A percentile compares a stretch with the other conserved stretches of the same genome.
Evolutionary conservation across 306 rosid genomes (phyloP).

Genomic region (Dalbergia cultrata): DNA sequence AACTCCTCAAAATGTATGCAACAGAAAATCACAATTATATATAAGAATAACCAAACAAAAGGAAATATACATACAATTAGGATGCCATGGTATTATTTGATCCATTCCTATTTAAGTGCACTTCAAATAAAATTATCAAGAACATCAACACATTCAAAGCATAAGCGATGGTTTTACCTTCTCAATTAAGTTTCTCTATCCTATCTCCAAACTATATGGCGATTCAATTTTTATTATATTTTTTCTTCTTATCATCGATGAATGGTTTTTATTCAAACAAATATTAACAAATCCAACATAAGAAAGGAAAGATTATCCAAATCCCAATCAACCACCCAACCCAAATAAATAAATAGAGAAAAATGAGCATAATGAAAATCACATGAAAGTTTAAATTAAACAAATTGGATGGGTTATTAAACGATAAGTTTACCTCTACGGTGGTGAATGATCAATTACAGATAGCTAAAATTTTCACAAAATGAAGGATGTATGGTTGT

Average conservation of each 20-base stretch:
- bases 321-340: not conserved
- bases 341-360: not conserved
- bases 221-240: not conserved
- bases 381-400: not conserved
- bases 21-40: not conserved
- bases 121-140: not conserved
- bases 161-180: not conserved
- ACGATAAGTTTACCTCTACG: constrained; percentile 19
- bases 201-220: not conserved
- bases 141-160: not conserved
- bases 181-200: not conserved
- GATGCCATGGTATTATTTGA: not conserved
- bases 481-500: not conserved
- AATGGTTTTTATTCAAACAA: no score
- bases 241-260: not conserved
- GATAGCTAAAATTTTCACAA: not conserved
- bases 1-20: not conserved
- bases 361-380: not conserved
- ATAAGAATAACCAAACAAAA: not conserved
- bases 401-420: not conserved
- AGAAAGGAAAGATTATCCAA: not conserved
- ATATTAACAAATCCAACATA: not conserved
- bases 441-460: not conserved
- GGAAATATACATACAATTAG: not conserved
- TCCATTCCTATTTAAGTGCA: not conserved